Base-by-base conservation (phyloP, 345 rosid species). In the Melaleuca quinquenervia region DNA sequence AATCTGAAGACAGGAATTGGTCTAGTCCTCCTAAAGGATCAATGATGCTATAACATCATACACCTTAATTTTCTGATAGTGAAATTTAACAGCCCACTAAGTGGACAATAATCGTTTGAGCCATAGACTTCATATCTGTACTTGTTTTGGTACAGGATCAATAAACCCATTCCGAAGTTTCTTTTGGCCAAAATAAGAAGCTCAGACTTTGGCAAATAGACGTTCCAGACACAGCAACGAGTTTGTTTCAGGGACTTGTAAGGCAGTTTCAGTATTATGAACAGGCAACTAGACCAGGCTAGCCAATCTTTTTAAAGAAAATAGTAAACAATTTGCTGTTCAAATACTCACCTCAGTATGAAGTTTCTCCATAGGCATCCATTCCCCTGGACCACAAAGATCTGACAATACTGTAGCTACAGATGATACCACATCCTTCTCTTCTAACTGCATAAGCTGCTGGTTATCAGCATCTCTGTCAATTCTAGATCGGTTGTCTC, bases 351-450 rank as follows among this genome's bases (percentile, higher is more conserved):
- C 99, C 99, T 94, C 93, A 16, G 93, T 80, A 85, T 97, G 98
- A 83, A 97, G 99, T 90, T 92, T 95, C 89, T 95, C 98, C 99
- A 97, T 96, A 15, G 99, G 93, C 99, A 97, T 97, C 99, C 99
- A 97, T 55, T 97, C 98, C 84, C 99, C 98, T 22, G 99, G 99
- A 60, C 99, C 99, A 91, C 99, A 97, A 74, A 95, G 92, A 92
- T 97, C 99, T 7, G 99, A 97, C 52, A 97, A 96, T 90, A 95
- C 98, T 45, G 98, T 97, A 41, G 99, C 99, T 55, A 96, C 99
- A 87, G 99, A 97, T 83, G 99, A 97, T 27, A 97, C 99, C 50
- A 97, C 99, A 89, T 97, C 99, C 92, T 96, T 97, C 84, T 97
- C 99, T 88, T 97, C 99, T 87, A 96, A 90, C 90, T 90, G 99